Conservation (phyloP, 805 yeast genomes). For the Blastobotrys parvus region DNA sequence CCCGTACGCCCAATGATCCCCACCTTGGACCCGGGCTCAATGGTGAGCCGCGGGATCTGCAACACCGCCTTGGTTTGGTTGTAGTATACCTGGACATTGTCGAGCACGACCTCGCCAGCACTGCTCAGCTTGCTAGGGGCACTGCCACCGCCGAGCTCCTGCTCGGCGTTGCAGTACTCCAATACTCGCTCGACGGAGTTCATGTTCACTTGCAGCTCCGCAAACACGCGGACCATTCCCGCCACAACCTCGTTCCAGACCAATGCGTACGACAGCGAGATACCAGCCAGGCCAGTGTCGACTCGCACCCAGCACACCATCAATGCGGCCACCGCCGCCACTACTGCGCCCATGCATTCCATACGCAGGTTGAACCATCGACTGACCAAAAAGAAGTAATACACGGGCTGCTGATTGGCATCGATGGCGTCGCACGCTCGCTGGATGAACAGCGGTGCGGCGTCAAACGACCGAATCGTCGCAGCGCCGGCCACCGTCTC, state of each 20-base stretch:
- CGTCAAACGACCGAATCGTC: conserved; percentile 93
- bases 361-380: conserved; percentile 88
- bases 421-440: conserved; percentile 78
- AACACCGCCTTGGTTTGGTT: too few relatives aligned
- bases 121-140: conserved; percentile 64
- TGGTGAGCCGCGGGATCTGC: conserved; percentile 71
- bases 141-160: conserved; percentile 52
- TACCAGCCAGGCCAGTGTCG: conserved; percentile 94
- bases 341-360: conserved; percentile 74
- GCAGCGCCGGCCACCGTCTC: conserved; percentile 90
- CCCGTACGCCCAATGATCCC: conserved; percentile 98
- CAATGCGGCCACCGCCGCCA: conserved; percentile 72
- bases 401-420: conserved; percentile 81
- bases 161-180: conserved; percentile 73
- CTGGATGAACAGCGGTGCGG: conserved; percentile 72
- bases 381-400: conserved; percentile 90
- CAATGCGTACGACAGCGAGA: conserved; percentile 85
- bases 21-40: conserved; percentile 67
- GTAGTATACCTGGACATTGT: too few relatives aligned
- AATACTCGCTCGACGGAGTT: conserved; percentile 91
- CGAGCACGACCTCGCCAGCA: conserved; percentile 72
- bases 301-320: conserved; percentile 62
- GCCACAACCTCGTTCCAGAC: conserved; percentile 81
- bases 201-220: conserved; percentile 90
- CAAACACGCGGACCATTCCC: conserved; percentile 89